Evolutionary conservation across 139 green algal genomes (phyloP).

Genomic region (Chlorella sorokiniana): DNA sequence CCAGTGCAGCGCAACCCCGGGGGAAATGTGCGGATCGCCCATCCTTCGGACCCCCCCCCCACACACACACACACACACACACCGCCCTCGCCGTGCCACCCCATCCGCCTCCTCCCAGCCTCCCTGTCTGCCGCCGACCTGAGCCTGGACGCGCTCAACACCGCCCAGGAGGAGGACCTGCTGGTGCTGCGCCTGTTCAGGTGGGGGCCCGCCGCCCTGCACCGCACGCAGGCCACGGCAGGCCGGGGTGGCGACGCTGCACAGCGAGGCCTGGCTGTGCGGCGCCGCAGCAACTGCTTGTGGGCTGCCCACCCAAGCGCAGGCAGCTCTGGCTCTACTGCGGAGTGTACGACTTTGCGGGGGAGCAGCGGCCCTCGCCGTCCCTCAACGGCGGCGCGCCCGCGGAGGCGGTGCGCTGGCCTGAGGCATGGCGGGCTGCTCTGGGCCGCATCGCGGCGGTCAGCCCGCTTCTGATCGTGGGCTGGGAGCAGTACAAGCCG

Average conservation of each 20-base stretch:
- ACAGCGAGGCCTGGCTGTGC: no score
- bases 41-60: neutral
- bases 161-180: constrained; percentile 47
- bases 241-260: neutral
- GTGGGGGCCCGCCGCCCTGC: neutral
- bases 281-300: neutral
- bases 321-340: constrained; percentile 76
- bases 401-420: constrained; percentile 26
- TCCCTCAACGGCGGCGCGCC: neutral
- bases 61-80: neutral
- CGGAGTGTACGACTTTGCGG: constrained; percentile 56
- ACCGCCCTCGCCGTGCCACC: neutral
- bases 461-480: constrained; percentile 44
- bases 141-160: constrained; percentile 39
- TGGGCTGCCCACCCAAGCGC: neutral
- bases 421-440: constrained; percentile 39
- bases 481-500: constrained; percentile 30
- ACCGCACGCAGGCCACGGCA: neutral
- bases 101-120: neutral
- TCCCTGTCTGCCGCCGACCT: constrained; percentile 35
- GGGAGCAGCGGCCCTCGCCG: neutral
- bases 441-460: constrained; percentile 39
- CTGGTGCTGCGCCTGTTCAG: constrained; percentile 52
- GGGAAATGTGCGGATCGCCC: neutral
- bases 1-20: neutral